Base-by-base conservation (phyloP, 495 filamentous ascomycete genomes). In the Aspergillus cavernicola region DNA sequence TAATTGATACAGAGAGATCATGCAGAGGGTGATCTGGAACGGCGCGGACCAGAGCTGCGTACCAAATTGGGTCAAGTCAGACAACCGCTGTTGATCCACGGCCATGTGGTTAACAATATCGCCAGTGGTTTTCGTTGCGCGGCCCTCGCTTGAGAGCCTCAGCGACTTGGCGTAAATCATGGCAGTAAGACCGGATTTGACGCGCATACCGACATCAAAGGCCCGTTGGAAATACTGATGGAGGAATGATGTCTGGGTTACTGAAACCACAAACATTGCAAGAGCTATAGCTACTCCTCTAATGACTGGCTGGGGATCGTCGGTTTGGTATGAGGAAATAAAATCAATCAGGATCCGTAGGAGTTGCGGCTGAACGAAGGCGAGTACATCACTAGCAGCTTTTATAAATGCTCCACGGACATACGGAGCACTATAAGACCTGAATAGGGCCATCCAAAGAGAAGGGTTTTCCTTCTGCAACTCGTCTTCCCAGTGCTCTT, bases 81-180 rank as follows among this genome's bases (percentile, higher is more conserved):
- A 87, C 35, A 99, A 78, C 26, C 95, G 83, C 64, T 97, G 93
- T 38, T 91, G 92, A 67, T 99, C 95, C 18, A 97, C 92, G 20
- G 95, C 93, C 90, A 97, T 97, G 66, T 95, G 89, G 60, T 97
- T 99, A 59, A 99, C 95, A 69, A 97, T 97, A 67, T 99, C 95
- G 41, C 95, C 95, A 2, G 95, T 97, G 3, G 90, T 90, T 71
- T 97, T 96, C 19, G 83, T 63, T n/a, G 88, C 79, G 36, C 92
- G 80, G 13, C 92, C 95, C 71, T 99, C 95, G 61, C 95, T 97
- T 0, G 91, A 96, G 10, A 99, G 77, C 45, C 81, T 86, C 64
- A 96, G 77, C 1, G 89, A 85, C 70, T 99, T 99, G 37, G 85
- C 79, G 63, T 97, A 99, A 53, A 97, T 97, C 47, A 92, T 80